Conservation (phyloP, 441 rosid genomes). For the California macrophylla region DNA sequence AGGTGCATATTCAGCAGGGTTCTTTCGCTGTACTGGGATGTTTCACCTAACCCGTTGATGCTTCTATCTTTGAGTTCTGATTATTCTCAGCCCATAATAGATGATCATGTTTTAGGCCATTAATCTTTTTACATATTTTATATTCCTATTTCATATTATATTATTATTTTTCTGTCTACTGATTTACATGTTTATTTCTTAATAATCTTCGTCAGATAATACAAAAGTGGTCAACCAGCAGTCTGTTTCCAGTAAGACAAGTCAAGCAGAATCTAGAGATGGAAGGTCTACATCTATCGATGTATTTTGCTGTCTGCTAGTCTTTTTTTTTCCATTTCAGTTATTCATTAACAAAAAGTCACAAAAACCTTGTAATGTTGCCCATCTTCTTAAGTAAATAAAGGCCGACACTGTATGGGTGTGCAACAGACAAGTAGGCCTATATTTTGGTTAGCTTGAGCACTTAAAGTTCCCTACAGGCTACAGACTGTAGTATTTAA, state of each 20-base stretch:
- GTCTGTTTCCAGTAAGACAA: slow-evolving; percentile 27
- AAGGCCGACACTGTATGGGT: not conserved
- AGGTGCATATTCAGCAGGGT: too few relatives aligned
- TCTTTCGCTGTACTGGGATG: too few relatives aligned
- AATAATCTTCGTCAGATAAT: slow-evolving; percentile 37
- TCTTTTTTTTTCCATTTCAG: not conserved
- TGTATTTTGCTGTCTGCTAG: slow-evolving; percentile 11
- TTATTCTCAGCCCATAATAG: too few relatives aligned
- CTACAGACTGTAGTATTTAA: not conserved
- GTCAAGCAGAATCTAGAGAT: slow-evolving; percentile 40
- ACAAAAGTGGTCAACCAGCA: slow-evolving; percentile 39
- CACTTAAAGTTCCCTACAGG: not conserved
- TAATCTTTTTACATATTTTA: not conserved
- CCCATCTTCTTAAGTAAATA: not conserved
- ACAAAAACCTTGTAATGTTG: not conserved
- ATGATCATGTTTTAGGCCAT: not conserved
- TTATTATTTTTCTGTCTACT: not conserved
- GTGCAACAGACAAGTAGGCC: not conserved
- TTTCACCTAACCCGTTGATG: too few relatives aligned
- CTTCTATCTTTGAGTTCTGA: too few relatives aligned
- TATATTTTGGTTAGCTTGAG: not conserved
- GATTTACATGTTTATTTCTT: not conserved
- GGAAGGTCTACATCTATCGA: slow-evolving; percentile 49
- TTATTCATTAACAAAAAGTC: not conserved
- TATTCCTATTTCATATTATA: not conserved